Conservation (phyloP, 202 grass and related monocot species). For the Brachypodium distachyon region DNA sequence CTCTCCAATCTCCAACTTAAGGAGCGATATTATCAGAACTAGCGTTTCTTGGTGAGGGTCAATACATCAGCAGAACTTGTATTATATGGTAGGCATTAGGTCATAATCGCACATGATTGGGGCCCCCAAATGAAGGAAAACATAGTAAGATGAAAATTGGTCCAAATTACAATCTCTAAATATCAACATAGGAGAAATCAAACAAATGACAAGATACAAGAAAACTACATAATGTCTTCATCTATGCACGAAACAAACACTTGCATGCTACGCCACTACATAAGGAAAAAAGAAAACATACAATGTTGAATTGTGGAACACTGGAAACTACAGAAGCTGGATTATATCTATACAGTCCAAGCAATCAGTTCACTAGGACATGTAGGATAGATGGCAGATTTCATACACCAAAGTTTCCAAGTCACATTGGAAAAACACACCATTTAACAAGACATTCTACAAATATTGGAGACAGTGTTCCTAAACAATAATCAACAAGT, state of each 20-base stretch:
- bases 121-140: neutral
- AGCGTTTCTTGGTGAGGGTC: neutral
- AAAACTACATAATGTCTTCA: neutral
- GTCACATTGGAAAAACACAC: neutral
- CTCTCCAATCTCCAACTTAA: constrained; percentile 11
- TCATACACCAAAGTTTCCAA: neutral
- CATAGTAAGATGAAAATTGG: neutral
- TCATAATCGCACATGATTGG: neutral
- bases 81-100: neutral
- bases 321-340: neutral
- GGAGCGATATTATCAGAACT: neutral
- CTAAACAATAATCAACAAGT: neutral
- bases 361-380: neutral
- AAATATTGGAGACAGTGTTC: constrained; percentile 1
- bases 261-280: neutral
- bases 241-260: neutral
- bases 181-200: neutral
- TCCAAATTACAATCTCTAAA: neutral
- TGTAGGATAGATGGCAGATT: neutral
- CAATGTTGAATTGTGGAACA: neutral
- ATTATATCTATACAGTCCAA: neutral
- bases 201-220: neutral
- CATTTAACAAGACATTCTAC: constrained; percentile 14
- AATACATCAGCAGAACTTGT: constrained; percentile 1
- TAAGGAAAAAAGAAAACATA: neutral